A percentile compares a stretch with the other conserved stretches of the same genome.
These are phyloP conservation scores for Aquilaria sinensis DNA, from an alignment of 345 rosid genomes.

Conservation along the genomic window DNA sequence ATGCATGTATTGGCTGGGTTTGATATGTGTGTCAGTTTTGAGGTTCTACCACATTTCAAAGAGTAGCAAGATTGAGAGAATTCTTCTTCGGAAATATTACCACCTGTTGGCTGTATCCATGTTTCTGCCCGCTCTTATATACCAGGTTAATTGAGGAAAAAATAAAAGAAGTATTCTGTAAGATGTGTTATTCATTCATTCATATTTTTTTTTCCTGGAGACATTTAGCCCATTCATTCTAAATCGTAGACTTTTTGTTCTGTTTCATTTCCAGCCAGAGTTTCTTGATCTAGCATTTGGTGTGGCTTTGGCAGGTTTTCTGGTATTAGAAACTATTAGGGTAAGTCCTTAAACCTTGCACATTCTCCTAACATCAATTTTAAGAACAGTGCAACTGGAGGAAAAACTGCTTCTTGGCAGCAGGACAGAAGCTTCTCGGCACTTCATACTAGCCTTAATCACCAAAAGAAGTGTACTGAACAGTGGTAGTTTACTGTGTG, in stretches of 20 bases:
- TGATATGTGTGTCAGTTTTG: slow-evolving; percentile 62
- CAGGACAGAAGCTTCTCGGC: too few relatives aligned
- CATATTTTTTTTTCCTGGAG: neutral
- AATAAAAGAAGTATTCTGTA: neutral
- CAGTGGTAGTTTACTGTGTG: slow-evolving; percentile 5
- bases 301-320: slow-evolving; percentile 76
- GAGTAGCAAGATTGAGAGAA: slow-evolving; percentile 86
- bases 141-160: slow-evolving; percentile 55
- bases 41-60: slow-evolving; percentile 78
- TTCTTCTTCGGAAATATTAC: slow-evolving; percentile 93
- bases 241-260: slow-evolving; percentile 4
- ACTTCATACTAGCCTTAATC: too few relatives aligned
- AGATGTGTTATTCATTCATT: neutral
- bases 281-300: slow-evolving; percentile 98
- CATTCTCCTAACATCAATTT: neutral
- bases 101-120: slow-evolving; percentile 94
- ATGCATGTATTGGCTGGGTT: slow-evolving; percentile 69
- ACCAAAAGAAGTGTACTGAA: too few relatives aligned
- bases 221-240: neutral
- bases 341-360: slow-evolving; percentile 38
- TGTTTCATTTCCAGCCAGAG: slow-evolving; percentile 54
- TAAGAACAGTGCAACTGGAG: too few relatives aligned
- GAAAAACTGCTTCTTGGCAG: too few relatives aligned
- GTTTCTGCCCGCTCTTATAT: slow-evolving; percentile 93
- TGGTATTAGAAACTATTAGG: slow-evolving; percentile 78